These are phyloP conservation scores for Ceratocystis harringtonii DNA, from an alignment of 2,329 filamentous ascomycete species.

Conservation along the genomic window DNA sequence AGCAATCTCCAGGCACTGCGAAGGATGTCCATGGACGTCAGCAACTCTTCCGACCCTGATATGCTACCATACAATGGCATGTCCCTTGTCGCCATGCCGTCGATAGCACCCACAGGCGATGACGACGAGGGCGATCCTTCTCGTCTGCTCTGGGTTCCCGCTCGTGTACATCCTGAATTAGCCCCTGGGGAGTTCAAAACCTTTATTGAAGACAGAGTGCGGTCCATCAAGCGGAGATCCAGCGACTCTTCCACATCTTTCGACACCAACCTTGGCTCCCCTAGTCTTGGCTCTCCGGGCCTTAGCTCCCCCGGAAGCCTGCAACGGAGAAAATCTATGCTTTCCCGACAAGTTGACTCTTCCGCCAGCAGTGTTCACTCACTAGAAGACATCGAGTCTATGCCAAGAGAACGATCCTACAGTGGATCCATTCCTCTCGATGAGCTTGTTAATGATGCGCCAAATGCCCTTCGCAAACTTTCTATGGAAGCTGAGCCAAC, in stretches of 20 bases:
- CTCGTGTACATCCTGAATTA: conserved; percentile 82
- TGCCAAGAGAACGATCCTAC: conserved; percentile 56
- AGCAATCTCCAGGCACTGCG: conserved; percentile 83
- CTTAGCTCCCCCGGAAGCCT: conserved; percentile 36
- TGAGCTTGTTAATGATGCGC: conserved; percentile 66
- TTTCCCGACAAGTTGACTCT: conserved; percentile 79
- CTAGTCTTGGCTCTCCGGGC: conserved; percentile 27
- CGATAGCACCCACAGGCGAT: conserved; percentile 53
- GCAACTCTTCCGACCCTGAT: conserved; percentile 56
- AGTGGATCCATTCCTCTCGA: conserved; percentile 47
- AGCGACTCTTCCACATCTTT: conserved; percentile 52
- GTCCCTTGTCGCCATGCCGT: conserved; percentile 52
- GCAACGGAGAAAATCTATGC: conserved; percentile 83
- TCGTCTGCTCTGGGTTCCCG: conserved; percentile 87
- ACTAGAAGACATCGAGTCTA: conserved; percentile 65
- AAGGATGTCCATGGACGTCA: conserved; percentile 89
- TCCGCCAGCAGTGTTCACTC: conserved; percentile 48
- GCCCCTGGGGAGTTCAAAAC: conserved; percentile 94
- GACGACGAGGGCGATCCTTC: conserved; percentile 81
- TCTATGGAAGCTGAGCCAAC: conserved; percentile 38
- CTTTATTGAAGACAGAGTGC: conserved; percentile 84
- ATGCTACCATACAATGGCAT: conserved; percentile 55
- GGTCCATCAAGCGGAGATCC: conserved; percentile 74
- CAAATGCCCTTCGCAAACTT: conserved; percentile 54
- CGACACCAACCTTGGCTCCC: conserved; percentile 26